Base-by-base conservation (phyloP, 768 basidiomycete genomes). In the Lactarius vividus region DNA sequence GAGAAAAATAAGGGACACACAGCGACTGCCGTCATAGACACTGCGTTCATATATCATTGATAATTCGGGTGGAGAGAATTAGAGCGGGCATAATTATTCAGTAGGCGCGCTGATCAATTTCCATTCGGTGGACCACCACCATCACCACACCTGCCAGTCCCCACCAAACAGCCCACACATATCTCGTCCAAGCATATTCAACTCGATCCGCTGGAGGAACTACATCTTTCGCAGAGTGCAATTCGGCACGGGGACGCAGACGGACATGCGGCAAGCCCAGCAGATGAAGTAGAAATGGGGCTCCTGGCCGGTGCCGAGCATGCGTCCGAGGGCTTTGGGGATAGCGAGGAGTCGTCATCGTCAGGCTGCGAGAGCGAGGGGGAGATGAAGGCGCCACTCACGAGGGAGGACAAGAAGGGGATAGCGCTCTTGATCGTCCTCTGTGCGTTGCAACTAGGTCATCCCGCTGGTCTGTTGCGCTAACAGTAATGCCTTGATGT, bases 351-450 rank as follows among this genome's bases (percentile, higher is more conserved):
- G 26, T 39, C 26, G 46, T 31, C 28, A 35, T 31, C 28, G 46
- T 31, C 37, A 13, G 57, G 33, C 5, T 26, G 23, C 33, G 31
- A 46, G 20, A 11, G 54, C 8, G 49, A 42, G n/a, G 59, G 46
- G 10, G 39, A 53, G 29, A 54, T 13, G 40, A 63, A 56, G 63
- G 64, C 23, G 44, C 61, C 67, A 26, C 57, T 70, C 40, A 62
- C 69, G 53, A 46, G 62, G 37, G 75, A 77, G 67, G 83, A 84
- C 70, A 78, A 79, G 66, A 73, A 78, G 58, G 82, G 80, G 28
- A 79, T 84, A 68, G 77, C 75, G 4, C 71, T 84, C 52, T 73
- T 84, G 11, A 77, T 82, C 44, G 73, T 81, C 13, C 75, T 84
- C 9, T 84, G 82, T 83, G 63, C 73, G 82, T 76, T 3, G n/a